Evolutionary conservation across 1,284 basidiomycete genomes (phyloP).

Genomic region (Sanghuangporus sanghuang): DNA sequence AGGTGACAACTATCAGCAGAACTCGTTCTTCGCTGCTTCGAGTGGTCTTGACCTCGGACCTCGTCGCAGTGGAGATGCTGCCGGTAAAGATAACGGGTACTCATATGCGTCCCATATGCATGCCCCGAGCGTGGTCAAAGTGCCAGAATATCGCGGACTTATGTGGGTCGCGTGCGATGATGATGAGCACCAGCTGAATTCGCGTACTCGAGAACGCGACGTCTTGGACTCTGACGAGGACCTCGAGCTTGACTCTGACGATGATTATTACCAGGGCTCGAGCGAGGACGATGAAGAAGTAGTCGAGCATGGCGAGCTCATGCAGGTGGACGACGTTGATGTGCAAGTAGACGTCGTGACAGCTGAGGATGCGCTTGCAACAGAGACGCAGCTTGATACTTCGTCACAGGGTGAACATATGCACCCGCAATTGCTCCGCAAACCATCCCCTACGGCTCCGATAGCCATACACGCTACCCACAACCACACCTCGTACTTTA

Average conservation of each 20-base stretch:
- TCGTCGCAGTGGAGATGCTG: constrained; percentile 13
- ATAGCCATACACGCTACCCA: constrained; percentile 20
- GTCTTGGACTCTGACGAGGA: constrained; percentile 19
- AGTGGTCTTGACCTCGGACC: constrained; percentile 23
- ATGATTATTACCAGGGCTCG: constrained; percentile 21
- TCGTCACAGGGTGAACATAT: constrained; percentile 36
- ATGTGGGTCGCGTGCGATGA: constrained; percentile 73
- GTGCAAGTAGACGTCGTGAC: constrained; percentile 21
- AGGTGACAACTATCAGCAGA: constrained; percentile 70
- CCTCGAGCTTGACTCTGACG: constrained; percentile 20
- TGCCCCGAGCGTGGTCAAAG: constrained; percentile 28
- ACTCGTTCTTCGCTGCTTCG: constrained; percentile 62
- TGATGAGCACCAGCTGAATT: constrained; percentile 29
- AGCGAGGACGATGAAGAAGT: constrained; percentile 24
- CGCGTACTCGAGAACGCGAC: constrained; percentile 14
- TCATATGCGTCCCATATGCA: constrained; percentile 5
- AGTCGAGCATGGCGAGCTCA: constrained; percentile 17
- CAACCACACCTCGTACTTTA: constrained; percentile 21
- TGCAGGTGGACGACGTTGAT: constrained; percentile 24
- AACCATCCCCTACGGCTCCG: constrained; percentile 25
- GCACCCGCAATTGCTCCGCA: constrained; percentile 47
- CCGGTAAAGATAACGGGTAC: neutral
- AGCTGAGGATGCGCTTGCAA: constrained; percentile 27
- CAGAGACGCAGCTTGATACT: constrained; percentile 29
- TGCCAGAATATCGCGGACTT: constrained; percentile 52